phyloP scores from a whole-genome alignment of 129 eudicot genomes.

The Oenanthe sinensis region DNA sequence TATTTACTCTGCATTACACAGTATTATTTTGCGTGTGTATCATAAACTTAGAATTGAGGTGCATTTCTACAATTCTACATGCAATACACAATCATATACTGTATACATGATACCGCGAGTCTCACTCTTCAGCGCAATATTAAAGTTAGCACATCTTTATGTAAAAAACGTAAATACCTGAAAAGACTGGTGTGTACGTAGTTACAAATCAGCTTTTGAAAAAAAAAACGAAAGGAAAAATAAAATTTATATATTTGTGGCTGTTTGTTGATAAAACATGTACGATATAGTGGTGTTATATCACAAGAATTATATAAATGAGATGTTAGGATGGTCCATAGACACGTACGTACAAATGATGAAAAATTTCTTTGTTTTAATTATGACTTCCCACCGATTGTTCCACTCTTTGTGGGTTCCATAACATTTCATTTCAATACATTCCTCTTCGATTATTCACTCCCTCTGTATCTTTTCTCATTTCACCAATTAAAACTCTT shows the following conservation, averaged over 20 bases:
- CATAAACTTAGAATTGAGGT: too few relatives aligned
- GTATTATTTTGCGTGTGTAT: too few relatives aligned
- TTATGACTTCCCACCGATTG: conserved; percentile 39
- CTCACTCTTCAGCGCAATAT: neutral
- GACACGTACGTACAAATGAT: conserved; percentile 42
- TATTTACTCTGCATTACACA: too few relatives aligned
- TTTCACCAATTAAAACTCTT: neutral
- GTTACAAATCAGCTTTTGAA: neutral
- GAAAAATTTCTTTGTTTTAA: conserved; percentile 19
- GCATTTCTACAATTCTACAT: too few relatives aligned
- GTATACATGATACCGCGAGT: neutral
- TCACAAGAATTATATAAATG: neutral
- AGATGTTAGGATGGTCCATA: conserved; percentile 7
- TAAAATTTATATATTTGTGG: too few relatives aligned
- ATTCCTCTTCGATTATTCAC: neutral
- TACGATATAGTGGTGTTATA: neutral
- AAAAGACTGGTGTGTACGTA: neutral
- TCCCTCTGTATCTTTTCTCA: too few relatives aligned
- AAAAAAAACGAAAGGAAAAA: neutral
- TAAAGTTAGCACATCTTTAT: neutral
- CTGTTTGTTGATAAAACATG: neutral
- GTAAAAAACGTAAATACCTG: neutral
- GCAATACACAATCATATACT: neutral
- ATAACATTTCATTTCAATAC: neutral
- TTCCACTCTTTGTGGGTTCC: conserved; percentile 36